Base-by-base conservation (phyloP, 768 basidiomycete species). In the Panaeolus cyanescens region DNA sequence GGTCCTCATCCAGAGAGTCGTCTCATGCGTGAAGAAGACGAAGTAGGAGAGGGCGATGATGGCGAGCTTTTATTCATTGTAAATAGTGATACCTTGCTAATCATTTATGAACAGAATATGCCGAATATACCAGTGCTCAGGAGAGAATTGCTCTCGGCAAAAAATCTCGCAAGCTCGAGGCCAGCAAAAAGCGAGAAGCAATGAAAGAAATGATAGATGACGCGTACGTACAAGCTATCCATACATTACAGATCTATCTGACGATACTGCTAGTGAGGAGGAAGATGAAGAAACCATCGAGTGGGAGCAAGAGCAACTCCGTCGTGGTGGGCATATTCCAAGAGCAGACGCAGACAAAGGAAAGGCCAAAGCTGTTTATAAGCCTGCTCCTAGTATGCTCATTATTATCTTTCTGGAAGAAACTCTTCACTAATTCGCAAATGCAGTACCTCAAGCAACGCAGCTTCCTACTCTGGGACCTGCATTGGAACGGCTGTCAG, bases 1-100 rank as follows among this genome's bases (percentile, higher is more conserved):
- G 92, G 92, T 0, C 93, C 93, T 6, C 92, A 94, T 78, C 93
- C 93, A 6, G 90, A 89, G 65, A 93, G 92, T 70, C 84, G 93
- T 8, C 75, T 95, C 28, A 70, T 91, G 74, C 79, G 93, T 54
- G 93, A 95, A 73, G 93, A 95, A 37, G 93, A 95, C 71, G 92
- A 95, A 64, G 71, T 92, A 1, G 93, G 93, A 10, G 92, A 95
- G 70, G 92, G 88, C 2, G 93, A 95, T 36, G 93, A 95, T 64
- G 93, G 93, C 93, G 66, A 39, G 83, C 71, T 25, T 19, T 20
- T 28, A n/a, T 31, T 28, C 19, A 55, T 12, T 31, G 0, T 34
- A 4, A 15, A 31, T 30, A 40, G 5, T 58, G 6, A 33, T 53
- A 19, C 20, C 20, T 19, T 50, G 32, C 45, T 56, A 40, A 40